Evolutionary conservation across 2,329 filamentous ascomycete species (phyloP).

Genomic region (Nectriaceae sp.): DNA sequence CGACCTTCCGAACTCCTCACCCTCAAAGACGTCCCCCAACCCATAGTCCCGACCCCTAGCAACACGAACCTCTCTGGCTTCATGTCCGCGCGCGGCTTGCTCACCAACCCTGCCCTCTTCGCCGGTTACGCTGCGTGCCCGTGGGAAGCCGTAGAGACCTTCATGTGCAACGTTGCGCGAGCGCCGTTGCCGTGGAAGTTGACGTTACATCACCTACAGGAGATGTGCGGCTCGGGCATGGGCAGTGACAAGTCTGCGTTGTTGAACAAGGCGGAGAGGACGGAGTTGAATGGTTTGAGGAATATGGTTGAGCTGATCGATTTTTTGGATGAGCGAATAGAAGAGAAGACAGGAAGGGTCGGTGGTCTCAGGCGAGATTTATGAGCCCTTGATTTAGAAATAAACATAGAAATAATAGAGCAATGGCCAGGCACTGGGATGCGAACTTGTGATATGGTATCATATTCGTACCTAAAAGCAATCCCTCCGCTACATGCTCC

Average conservation of each 20-base stretch:
- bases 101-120: constrained; percentile 69
- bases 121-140: constrained; percentile 57
- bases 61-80: constrained; percentile 60
- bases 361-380: constrained; percentile 36
- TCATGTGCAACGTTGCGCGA: constrained; percentile 59
- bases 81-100: constrained; percentile 70
- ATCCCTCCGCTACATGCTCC: constrained; percentile 12
- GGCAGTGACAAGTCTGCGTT: constrained; percentile 53
- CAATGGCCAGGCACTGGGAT: neutral
- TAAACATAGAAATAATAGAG: constrained; percentile 1
- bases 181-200: constrained; percentile 65
- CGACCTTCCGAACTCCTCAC: constrained; percentile 32
- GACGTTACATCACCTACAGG: constrained; percentile 64
- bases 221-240: constrained; percentile 65
- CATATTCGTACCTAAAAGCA: constrained; percentile 20
- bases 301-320: constrained; percentile 62
- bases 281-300: constrained; percentile 47
- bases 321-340: constrained; percentile 56
- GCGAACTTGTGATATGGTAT: constrained; percentile 22
- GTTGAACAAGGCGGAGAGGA: constrained; percentile 58
- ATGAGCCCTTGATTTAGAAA: constrained; percentile 20
- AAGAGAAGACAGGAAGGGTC: constrained; percentile 33
- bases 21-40: constrained; percentile 19
- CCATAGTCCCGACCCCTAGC: constrained; percentile 30
- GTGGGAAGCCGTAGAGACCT: constrained; percentile 63